A percentile compares a stretch with the other conserved stretches of the same genome.
Conservation (phyloP, 164 flowering plant species). For the Vitis rupestris region DNA sequence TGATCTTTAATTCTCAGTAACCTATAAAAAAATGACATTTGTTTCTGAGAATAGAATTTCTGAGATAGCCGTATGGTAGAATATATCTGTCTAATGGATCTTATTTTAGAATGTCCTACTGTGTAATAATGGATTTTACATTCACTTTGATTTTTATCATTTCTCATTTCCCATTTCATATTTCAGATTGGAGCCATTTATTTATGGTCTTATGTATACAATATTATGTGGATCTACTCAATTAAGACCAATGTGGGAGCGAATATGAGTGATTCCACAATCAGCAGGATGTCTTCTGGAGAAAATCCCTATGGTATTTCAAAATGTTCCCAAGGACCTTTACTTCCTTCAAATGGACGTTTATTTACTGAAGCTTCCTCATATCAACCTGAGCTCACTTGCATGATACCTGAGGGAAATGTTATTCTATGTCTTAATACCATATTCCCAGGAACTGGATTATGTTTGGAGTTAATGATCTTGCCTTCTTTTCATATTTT, state of each 20-base stretch:
- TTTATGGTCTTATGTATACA: conserved; percentile 34
- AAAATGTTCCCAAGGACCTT: conserved; percentile 8
- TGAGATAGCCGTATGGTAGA: too few species aligned
- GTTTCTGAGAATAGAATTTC: too few species aligned
- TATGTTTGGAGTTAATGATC: not conserved
- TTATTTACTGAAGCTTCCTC: not conserved
- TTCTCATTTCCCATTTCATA: too few species aligned
- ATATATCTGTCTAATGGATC: too few species aligned
- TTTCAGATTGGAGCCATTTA: conserved; percentile 35
- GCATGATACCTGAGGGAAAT: conserved; percentile 1
- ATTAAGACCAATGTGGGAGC: not conserved
- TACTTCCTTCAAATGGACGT: conserved; percentile 18
- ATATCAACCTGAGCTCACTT: not conserved
- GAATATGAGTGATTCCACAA: not conserved
- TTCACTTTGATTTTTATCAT: too few species aligned
- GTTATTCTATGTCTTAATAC: not conserved
- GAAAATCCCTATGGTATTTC: not conserved
- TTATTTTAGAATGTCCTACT: too few species aligned
- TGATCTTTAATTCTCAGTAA: conserved; percentile 1
- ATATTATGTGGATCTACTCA: conserved; percentile 23
- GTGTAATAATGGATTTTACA: too few species aligned
- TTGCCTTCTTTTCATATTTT: not conserved
- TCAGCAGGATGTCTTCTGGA: not conserved
- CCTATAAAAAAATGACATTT: too few species aligned
- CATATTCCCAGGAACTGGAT: too few species aligned